Base-by-base conservation (phyloP, 1,284 basidiomycete genomes). In the Athelia psychrophila region DNA sequence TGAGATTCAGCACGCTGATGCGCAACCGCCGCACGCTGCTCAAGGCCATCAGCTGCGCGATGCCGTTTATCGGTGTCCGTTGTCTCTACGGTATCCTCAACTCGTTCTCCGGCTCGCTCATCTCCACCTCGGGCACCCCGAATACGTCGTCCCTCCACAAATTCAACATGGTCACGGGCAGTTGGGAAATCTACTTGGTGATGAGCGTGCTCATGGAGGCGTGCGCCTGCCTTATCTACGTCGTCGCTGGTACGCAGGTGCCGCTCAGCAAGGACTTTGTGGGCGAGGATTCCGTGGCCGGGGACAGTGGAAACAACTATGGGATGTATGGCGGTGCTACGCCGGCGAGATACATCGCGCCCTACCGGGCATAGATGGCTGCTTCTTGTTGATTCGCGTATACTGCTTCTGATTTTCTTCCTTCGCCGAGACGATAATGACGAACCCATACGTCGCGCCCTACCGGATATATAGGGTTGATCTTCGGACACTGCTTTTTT, bases 21-120 rank as follows among this genome's bases (percentile, higher is more conserved):
- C 73, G 64, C 51, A 77, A 80, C 59, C 78, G 83, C 54, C 74
- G 75, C 53, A 77, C 62, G 83, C 69, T 85, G 35, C 71, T 88
- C 47, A 59, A 58, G 20, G 81, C 79, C 19, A 67, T 86, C 45
- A 71, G 78, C 13, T 35, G 68, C 48, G 80, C 80, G 3, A 64
- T 86, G 15, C 83, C 83, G 13, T 80, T 85, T 64, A 69, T 88
- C 36, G 77, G 74, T 10, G 74, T 80, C 32, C 80, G 85, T 33
- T 69, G 79, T 32, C 69, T 80, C 6, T 83, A 83, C 59, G 68
- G 70, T 30, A 64, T 83, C 27, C 71, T 87, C 44, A 71, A 77
- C 44, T 74, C 79, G 6, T 84, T 73, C 64, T 83, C 83, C 42
- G 38, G 38, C 38, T 42, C 38, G 38, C 16, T 23, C 27, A 30